A percentile compares a stretch with the other conserved stretches of the same genome.
These are phyloP conservation scores for Akanthomyces uredinophilus DNA, from an alignment of 2,329 filamentous ascomycete species.

Conservation along the genomic window DNA sequence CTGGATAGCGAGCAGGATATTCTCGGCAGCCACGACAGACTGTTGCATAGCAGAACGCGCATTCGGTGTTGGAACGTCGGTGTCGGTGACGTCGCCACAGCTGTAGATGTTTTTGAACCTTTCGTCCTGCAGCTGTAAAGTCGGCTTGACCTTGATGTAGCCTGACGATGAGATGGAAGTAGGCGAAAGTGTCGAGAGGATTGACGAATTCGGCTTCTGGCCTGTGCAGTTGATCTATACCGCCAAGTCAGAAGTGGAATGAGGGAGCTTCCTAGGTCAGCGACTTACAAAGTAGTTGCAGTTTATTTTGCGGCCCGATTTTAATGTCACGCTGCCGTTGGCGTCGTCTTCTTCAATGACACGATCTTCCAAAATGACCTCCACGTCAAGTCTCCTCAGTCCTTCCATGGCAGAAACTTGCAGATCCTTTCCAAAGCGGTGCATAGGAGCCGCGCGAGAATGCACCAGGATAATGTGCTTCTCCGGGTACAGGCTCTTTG, in stretches of 20 bases:
- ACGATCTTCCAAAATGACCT: constrained; percentile 48
- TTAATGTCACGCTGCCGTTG: constrained; percentile 37
- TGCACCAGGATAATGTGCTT: constrained; percentile 55
- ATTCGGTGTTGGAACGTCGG: constrained; percentile 42
- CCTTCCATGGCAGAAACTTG: constrained; percentile 36
- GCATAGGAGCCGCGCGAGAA: constrained; percentile 49
- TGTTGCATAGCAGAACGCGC: constrained; percentile 51
- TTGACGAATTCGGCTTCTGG: constrained; percentile 49
- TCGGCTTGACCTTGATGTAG: constrained; percentile 49
- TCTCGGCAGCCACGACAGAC: constrained; percentile 47
- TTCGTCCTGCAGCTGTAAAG: constrained; percentile 50
- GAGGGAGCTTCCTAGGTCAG: no score
- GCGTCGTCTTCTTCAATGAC: constrained; percentile 33
- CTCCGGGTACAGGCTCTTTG: constrained; percentile 49
- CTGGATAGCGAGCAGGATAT: constrained; percentile 44
- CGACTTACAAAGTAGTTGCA: constrained; percentile 46
- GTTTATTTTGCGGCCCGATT: constrained; percentile 38
- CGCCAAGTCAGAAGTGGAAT: constrained; percentile 4
- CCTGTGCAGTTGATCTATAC: constrained; percentile 50
- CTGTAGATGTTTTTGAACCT: constrained; percentile 50
- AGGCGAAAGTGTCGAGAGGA: constrained; percentile 41
- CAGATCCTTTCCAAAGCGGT: constrained; percentile 42
- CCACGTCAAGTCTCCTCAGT: constrained; percentile 41
- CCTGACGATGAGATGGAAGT: constrained; percentile 40
- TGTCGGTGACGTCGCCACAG: constrained; percentile 59